These are phyloP conservation scores for Raddia distichophylla DNA, from an alignment of 176 grass and related monocot species.

Conservation along the genomic window DNA sequence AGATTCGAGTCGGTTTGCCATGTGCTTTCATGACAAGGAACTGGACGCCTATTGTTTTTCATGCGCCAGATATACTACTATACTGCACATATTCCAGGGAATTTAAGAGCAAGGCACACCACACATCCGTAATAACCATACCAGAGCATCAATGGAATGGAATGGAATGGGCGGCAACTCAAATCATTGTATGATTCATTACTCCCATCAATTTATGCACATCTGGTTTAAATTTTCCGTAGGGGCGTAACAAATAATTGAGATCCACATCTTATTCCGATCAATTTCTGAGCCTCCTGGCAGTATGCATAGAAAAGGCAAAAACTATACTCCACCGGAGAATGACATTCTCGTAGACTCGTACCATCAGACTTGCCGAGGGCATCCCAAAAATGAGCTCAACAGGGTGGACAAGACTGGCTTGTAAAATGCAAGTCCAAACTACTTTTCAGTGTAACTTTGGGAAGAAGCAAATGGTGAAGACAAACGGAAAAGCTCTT, in stretches of 20 bases:
- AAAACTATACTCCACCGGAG: background rate
- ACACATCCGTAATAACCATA: background rate
- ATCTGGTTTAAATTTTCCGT: background rate
- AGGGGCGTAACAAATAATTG: background rate
- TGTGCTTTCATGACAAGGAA: background rate
- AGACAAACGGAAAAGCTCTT: background rate
- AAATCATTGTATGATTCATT: background rate
- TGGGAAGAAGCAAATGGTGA: background rate
- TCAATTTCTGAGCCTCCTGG: constrained; percentile 1
- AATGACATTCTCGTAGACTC: background rate
- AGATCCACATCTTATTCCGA: constrained; percentile 14
- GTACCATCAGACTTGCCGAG: background rate
- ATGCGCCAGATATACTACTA: background rate
- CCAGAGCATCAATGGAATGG: background rate
- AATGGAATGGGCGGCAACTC: background rate
- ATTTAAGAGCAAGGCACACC: background rate
- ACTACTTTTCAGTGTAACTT: background rate
- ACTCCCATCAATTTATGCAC: background rate
- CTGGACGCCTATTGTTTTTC: background rate
- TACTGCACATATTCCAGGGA: background rate
- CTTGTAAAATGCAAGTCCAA: background rate
- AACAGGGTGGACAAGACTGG: background rate
- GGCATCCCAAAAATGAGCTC: background rate
- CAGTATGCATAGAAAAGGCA: background rate
- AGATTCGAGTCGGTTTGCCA: background rate